Evolutionary conservation across 257 asterid species (phyloP).

Genomic region (Solanum neorickii): DNA sequence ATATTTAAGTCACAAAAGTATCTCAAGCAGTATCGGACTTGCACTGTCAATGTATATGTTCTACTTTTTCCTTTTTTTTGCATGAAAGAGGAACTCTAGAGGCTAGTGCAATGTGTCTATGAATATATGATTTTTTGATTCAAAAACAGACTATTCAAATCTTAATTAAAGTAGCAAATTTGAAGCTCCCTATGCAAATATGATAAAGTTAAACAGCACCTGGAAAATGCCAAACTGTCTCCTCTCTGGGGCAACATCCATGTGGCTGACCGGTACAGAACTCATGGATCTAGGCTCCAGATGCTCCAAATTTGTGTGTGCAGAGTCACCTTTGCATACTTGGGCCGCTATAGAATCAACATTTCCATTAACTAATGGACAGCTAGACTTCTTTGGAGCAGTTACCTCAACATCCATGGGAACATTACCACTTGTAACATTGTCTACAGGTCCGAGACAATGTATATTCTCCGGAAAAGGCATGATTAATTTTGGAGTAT

Average conservation of each 20-base stretch:
- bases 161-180: not conserved
- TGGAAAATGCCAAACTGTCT: not conserved
- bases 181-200: not conserved
- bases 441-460: slow-evolving; percentile 33
- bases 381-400: slow-evolving; percentile 28
- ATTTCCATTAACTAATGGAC: slow-evolving; percentile 19
- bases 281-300: slow-evolving; percentile 18
- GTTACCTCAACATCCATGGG: slow-evolving; percentile 15
- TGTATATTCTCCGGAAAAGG: slow-evolving; percentile 45
- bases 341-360: slow-evolving; percentile 17
- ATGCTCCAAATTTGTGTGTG: not conserved
- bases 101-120: not conserved
- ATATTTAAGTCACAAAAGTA: not conserved
- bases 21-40: not conserved
- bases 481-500: slow-evolving; percentile 38
- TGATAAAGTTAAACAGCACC: not conserved
- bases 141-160: not conserved
- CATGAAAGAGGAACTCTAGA: not conserved
- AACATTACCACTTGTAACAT: slow-evolving; percentile 14
- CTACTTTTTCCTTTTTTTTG: not conserved
- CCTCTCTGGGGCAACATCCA: not conserved
- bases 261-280: not conserved
- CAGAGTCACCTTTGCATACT: slow-evolving; percentile 15
- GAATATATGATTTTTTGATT: not conserved
- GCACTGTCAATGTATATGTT: not conserved